A percentile compares a stretch with the other conserved stretches of the same genome.
Conservation (phyloP, 805 yeast genomes). For the Diddensiella caesifluorescens region DNA sequence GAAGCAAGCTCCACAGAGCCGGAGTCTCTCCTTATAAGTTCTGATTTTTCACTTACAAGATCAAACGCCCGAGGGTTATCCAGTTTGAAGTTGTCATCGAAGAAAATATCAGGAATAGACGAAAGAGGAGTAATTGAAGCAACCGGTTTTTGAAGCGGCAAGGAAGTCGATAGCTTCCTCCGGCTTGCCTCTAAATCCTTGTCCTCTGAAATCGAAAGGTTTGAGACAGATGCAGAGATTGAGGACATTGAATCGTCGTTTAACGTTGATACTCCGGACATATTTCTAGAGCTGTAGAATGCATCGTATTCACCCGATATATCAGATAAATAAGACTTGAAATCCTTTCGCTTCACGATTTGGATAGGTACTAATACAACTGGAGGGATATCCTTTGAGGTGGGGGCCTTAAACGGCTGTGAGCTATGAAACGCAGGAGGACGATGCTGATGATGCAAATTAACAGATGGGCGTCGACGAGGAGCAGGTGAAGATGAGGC, state of each 20-base stretch:
- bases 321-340: constrained; percentile 41
- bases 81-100: constrained; percentile 62
- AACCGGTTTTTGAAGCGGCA: background rate
- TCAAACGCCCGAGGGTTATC: constrained; percentile 86
- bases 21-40: constrained; percentile 31
- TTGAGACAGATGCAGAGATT: constrained; percentile 12
- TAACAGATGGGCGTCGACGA: constrained; percentile 24
- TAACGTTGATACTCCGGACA: background rate
- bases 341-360: constrained; percentile 39
- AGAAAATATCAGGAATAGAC: constrained; percentile 65
- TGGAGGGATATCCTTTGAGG: constrained; percentile 78
- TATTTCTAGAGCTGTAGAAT: constrained; percentile 6
- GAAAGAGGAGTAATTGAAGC: constrained; percentile 28
- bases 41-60: constrained; percentile 59
- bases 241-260: constrained; percentile 18
- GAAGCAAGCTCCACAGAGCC: constrained; percentile 23
- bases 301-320: constrained; percentile 42
- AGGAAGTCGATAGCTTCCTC: background rate
- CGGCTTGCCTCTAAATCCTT: background rate
- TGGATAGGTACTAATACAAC: constrained; percentile 55
- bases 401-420: constrained; percentile 47
- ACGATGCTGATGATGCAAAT: background rate
- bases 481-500: constrained; percentile 23
- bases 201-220: constrained; percentile 2
- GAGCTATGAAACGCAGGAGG: constrained; percentile 34